Evolutionary conservation across 768 basidiomycete genomes (phyloP).

Genomic region (Mycena haematopus): DNA sequence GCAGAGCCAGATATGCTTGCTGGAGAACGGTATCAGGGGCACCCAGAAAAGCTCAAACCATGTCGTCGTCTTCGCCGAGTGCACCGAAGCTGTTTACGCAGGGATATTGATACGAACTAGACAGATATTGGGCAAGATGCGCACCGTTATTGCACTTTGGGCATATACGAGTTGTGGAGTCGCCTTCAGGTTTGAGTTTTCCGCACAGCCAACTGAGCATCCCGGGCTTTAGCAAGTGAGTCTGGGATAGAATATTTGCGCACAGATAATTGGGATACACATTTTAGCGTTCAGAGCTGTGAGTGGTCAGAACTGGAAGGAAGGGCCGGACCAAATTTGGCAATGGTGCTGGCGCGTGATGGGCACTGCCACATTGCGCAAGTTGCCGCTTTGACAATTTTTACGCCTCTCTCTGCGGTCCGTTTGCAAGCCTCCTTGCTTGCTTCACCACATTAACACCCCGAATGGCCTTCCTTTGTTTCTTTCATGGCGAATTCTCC

Average conservation of each 20-base stretch:
- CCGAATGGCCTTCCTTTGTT: no score
- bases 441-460: no score
- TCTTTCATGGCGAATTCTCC: no score
- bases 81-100: constrained; percentile 48
- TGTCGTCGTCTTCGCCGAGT: constrained; percentile 64
- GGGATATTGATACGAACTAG: no score
- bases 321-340: no score
- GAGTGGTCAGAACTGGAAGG: no score
- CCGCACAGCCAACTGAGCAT: constrained; percentile 67
- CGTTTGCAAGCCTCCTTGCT: no score
- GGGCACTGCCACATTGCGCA: no score
- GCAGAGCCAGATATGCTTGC: constrained; percentile 72
- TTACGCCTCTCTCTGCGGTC: no score
- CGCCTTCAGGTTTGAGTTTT: constrained; percentile 60
- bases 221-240: constrained; percentile 20
- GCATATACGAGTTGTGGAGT: constrained; percentile 61
- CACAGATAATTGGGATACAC: constrained; percentile 57
- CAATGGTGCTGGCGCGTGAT: no score
- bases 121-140: no score
- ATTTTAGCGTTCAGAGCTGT: neutral
- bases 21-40: constrained; percentile 70
- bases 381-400: no score
- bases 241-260: constrained; percentile 31
- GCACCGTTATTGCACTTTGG: constrained; percentile 68
- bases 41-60: constrained; percentile 84